These are phyloP conservation scores for Aspergillus sp. DNA, from an alignment of 2,329 filamentous ascomycete species.

Conservation along the genomic window DNA sequence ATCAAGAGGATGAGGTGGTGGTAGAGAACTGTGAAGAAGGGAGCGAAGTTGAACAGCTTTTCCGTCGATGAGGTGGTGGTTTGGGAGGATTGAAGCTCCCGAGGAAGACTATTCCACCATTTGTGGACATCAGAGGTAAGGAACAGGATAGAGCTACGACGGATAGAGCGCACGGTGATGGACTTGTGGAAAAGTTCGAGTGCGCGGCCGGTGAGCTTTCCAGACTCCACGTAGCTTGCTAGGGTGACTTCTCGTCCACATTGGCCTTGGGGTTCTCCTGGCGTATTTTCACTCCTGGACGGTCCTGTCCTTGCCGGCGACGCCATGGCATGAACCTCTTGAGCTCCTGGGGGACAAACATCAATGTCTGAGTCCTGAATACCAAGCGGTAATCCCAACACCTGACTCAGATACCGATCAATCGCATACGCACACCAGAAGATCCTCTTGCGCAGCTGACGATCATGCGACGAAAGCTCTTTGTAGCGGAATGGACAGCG, in stretches of 20 bases:
- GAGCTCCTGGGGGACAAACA: slow-evolving; percentile 39
- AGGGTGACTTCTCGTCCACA: slow-evolving; percentile 25
- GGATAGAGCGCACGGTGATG: slow-evolving; percentile 33
- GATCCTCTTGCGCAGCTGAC: slow-evolving; percentile 35
- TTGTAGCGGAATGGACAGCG: slow-evolving; percentile 46
- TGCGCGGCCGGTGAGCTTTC: slow-evolving; percentile 32
- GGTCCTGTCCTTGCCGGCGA: not conserved
- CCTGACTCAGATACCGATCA: slow-evolving; percentile 35
- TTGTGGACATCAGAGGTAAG: slow-evolving; percentile 35
- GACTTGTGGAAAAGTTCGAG: slow-evolving; percentile 37
- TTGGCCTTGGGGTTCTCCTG: slow-evolving; percentile 7
- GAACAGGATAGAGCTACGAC: slow-evolving; percentile 29
- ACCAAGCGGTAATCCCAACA: slow-evolving; percentile 32
- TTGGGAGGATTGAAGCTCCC: slow-evolving; percentile 12
- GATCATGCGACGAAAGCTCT: slow-evolving; percentile 36
- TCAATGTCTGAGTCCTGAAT: slow-evolving; percentile 38
- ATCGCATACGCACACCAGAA: slow-evolving; percentile 38
- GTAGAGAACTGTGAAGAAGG: slow-evolving; percentile 36
- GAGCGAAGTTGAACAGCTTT: slow-evolving; percentile 24
- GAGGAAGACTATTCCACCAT: slow-evolving; percentile 36
- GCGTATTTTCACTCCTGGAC: not conserved
- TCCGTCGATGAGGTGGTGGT: slow-evolving; percentile 1
- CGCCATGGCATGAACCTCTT: slow-evolving; percentile 29
- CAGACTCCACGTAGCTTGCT: slow-evolving; percentile 33
- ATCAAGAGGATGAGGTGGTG: slow-evolving; percentile 35